phyloP scores from a whole-genome alignment of 2,329 filamentous ascomycete species.

The Paradendryphiella salina region DNA sequence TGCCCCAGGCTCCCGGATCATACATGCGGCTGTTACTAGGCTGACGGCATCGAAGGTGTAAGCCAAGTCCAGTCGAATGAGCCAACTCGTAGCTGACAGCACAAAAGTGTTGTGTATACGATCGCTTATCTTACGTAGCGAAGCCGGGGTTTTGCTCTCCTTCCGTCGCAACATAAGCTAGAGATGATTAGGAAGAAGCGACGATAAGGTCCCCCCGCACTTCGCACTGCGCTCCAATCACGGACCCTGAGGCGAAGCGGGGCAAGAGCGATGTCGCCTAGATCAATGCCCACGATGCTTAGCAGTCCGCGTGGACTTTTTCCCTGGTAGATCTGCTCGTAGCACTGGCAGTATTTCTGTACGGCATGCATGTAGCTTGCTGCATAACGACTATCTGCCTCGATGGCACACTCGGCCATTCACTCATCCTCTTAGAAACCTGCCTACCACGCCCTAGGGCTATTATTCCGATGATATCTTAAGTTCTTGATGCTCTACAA shows the following conservation, averaged over 20 bases:
- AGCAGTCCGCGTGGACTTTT: too few relatives aligned
- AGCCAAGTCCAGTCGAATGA: conserved; percentile 14
- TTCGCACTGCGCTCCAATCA: conserved; percentile 16
- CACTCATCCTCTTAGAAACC: too few relatives aligned
- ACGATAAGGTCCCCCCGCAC: conserved; percentile 19
- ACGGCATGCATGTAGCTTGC: too few relatives aligned
- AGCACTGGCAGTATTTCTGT: too few relatives aligned
- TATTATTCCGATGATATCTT: too few relatives aligned
- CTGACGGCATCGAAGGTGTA: conserved; percentile 1
- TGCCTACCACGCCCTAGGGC: too few relatives aligned
- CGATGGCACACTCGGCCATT: too few relatives aligned
- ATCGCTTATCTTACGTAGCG: conserved; percentile 4
- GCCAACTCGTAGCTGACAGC: conserved; percentile 11
- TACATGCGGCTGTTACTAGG: conserved; percentile 4
- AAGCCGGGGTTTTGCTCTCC: not conserved
- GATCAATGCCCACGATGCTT: not conserved
- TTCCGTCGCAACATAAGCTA: not conserved
- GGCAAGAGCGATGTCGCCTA: conserved; percentile 5
- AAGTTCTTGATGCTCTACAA: too few relatives aligned
- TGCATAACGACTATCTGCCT: too few relatives aligned
- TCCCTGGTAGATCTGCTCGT: too few relatives aligned
- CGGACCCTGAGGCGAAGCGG: conserved; percentile 6
- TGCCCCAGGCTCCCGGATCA: conserved; percentile 11
- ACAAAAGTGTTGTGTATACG: not conserved
- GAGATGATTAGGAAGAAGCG: conserved; percentile 6